Percentiles rank a stretch among this genome's conserved stretches.
Conservation (phyloP, 768 basidiomycete species). For the Naganishia vishniacii region DNA sequence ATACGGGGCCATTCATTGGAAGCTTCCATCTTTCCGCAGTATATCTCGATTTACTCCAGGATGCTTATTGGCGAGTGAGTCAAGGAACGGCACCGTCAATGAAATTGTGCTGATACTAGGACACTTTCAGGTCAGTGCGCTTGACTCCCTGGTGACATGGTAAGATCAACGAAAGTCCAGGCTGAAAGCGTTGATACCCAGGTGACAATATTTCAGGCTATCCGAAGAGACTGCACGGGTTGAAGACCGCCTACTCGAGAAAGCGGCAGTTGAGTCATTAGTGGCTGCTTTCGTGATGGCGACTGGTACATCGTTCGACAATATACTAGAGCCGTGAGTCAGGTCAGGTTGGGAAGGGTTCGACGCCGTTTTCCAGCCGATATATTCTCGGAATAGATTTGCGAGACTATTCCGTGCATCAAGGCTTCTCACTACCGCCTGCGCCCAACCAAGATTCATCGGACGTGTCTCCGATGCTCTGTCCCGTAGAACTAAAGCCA, state of each 20-base stretch:
- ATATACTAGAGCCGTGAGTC: constrained; percentile 46
- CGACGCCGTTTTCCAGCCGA: neutral
- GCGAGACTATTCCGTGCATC: constrained; percentile 86
- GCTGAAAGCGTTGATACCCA: neutral
- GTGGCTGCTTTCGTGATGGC: constrained; percentile 63
- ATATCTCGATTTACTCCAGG: constrained; percentile 46
- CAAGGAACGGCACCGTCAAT: neutral
- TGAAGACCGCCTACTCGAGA: constrained; percentile 78
- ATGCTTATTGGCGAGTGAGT: constrained; percentile 48
- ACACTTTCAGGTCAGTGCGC: constrained; percentile 79
- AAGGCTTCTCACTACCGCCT: constrained; percentile 62
- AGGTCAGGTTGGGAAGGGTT: neutral
- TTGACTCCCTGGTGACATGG: constrained; percentile 89
- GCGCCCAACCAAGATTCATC: constrained; percentile 80
- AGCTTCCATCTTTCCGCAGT: constrained; percentile 31
- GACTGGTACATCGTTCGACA: constrained; percentile 42
- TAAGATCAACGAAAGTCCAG: constrained; percentile 46
- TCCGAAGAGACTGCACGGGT: constrained; percentile 92
- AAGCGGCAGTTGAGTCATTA: constrained; percentile 77
- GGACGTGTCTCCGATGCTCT: constrained; percentile 79
- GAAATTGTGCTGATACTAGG: constrained; percentile 70
- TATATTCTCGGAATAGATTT: constrained; percentile 47
- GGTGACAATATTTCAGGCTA: constrained; percentile 56
- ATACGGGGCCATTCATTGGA: no score
- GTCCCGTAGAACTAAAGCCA: constrained; percentile 65